Base-by-base conservation (phyloP, 805 yeast species). In the Candida germanica region DNA sequence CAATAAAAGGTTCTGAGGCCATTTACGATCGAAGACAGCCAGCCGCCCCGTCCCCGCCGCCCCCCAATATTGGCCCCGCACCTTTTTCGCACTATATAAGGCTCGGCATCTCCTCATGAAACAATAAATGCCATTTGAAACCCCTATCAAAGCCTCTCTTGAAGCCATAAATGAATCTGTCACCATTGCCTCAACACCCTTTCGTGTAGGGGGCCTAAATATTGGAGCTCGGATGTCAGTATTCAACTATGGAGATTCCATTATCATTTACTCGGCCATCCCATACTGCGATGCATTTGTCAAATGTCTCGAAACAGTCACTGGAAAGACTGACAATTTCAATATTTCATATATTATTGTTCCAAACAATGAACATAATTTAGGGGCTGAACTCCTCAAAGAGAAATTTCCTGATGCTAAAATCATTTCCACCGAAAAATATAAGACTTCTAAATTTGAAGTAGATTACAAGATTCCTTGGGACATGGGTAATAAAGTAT, bases 351-450 rank as follows among this genome's bases (percentile, higher is more conserved):
- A 77, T 42, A 59, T 79, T 20, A 64, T 83, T 26, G 66, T 82
- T 27, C 87, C 87, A 3, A 84, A 82, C 48, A 48, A 44, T 20
- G 83, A 78, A 44, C 88, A 82, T 50, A 76, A 83, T 1, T 58
- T 80, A 74, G 84, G 81, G 2, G 75, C 80, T 9, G 49, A 55
- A 15, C 69, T 72, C 9, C 73, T 80, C 57, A 71, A 74, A 49
- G 60, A 64, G 15, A 56, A 58, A 36, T 69, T 60, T 51, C 84
- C 86, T 3, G 48, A 62, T 2, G 56, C 75, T 31, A 69, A 73
- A 47, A 54, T 81, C 20, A 66, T 81, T 40, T 84, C 80, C 5
- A 66, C 73, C 56, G 77, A 68, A 20, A 66, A 53, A 16, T 56
- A 53, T 7, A 44, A 50, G 7, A 56, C 57, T 26, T 64, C 66